Base-by-base conservation (phyloP, 495 filamentous ascomycete genomes). In the Talaromyces nanjingensis region DNA sequence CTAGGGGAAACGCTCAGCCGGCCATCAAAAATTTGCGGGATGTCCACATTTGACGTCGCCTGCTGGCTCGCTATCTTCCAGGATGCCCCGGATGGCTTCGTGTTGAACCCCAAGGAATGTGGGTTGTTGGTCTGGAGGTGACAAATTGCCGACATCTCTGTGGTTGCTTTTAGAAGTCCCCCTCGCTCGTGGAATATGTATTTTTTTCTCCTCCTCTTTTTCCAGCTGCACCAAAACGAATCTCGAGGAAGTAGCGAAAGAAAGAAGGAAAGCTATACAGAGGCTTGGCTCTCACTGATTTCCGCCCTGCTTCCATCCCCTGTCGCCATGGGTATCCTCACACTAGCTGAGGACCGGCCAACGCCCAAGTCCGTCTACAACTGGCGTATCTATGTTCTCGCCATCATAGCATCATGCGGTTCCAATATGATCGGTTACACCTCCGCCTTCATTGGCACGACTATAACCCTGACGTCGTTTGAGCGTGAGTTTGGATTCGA, bases 371-470 rank as follows among this genome's bases (percentile, higher is more conserved):
- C 79, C 52, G 88, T 91, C 67, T 91, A 90, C 82, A 91, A 91
- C 76, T 91, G 87, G 87, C 77, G 86, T 42, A 81, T 91, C 54
- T 91, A 88, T 66, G 71, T 76, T 22, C 84, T 80, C 54, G 86
- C 87, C 5, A 74, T 77, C 29, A 77, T 89, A 42, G 87, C 87
- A 31, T 86, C 85, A 42, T 89, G 87, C 65, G 87, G 86, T 65
- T 84, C 87, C 65, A 87, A 86, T 65, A 89, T 85, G 83, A 89
- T 88, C 67, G 87, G 88, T 39, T 90, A 89, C 70, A 87, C 88
- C 66, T 83, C 80, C 63, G 84, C 86, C 62, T 90, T 90, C 75
- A 89, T 90, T 59, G 88, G 88, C 64, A 87, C 83, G 6, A 89
- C 86, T 1, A 77, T 89, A 22, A 83, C 86, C 16, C 74, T 89